Evolutionary conservation across 1,139 yeast species (phyloP).

Genomic region (Wickerhamomyces sp.): DNA sequence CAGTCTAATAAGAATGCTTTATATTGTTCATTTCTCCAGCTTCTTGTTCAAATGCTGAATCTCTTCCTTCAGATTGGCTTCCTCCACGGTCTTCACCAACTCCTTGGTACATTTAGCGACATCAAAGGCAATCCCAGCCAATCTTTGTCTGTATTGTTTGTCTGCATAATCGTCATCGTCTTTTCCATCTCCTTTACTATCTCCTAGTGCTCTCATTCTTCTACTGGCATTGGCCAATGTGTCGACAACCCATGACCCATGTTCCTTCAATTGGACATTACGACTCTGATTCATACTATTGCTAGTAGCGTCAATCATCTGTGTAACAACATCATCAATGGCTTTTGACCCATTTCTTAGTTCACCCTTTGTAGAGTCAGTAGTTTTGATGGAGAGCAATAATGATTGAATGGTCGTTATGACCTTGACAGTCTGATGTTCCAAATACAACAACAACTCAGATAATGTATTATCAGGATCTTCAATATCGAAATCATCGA

Average conservation of each 20-base stretch:
- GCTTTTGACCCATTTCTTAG: slow-evolving; percentile 68
- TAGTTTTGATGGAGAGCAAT: slow-evolving; percentile 68
- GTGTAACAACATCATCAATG: slow-evolving; percentile 70
- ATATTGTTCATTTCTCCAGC: slow-evolving; percentile 13
- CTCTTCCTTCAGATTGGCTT: slow-evolving; percentile 82
- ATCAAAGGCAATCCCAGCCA: slow-evolving; percentile 94
- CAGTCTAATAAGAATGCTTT: too few relatives aligned
- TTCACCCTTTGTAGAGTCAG: slow-evolving; percentile 71
- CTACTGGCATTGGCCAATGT: slow-evolving; percentile 80
- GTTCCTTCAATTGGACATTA: slow-evolving; percentile 73
- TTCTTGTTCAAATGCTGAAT: slow-evolving; percentile 40
- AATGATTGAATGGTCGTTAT: slow-evolving; percentile 85
- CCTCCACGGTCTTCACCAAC: slow-evolving; percentile 91
- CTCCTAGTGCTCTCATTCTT: slow-evolving; percentile 66
- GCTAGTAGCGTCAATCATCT: slow-evolving; percentile 88
- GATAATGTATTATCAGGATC: slow-evolving; percentile 86
- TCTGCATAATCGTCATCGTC: slow-evolving; percentile 72
- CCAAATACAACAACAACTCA: slow-evolving; percentile 79
- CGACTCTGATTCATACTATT: slow-evolving; percentile 87
- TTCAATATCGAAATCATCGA: slow-evolving; percentile 71
- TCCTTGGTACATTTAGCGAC: slow-evolving; percentile 96
- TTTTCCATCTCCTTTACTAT: slow-evolving; percentile 33
- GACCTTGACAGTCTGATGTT: slow-evolving; percentile 90
- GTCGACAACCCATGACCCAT: slow-evolving; percentile 86
- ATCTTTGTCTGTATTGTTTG: slow-evolving; percentile 83